Percentiles rank a stretch among this genome's conserved stretches.
Conservation (phyloP, 306 rosid genomes). For the Quercus cerris region DNA sequence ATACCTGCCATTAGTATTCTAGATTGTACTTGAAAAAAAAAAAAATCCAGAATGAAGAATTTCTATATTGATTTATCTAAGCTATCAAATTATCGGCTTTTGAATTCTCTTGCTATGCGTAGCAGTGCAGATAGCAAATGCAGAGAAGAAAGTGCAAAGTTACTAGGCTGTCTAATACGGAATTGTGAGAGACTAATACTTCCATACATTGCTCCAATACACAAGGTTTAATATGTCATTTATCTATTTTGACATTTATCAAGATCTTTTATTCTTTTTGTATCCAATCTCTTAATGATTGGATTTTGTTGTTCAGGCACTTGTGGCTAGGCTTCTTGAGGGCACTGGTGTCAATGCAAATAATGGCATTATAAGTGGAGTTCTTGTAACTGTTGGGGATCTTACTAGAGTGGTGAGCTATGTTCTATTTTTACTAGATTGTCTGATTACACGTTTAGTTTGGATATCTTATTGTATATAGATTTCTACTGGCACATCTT, state of each 20-base stretch:
- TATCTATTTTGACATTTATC: slow-evolving; percentile 9
- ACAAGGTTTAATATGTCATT: slow-evolving; percentile 58
- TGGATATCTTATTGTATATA: background rate
- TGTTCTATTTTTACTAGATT: slow-evolving; percentile 22
- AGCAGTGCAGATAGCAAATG: slow-evolving; percentile 99
- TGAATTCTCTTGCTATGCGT: slow-evolving; percentile 40
- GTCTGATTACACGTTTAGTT: background rate
- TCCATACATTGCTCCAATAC: slow-evolving; percentile 95
- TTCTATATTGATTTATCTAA: background rate
- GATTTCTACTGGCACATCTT: background rate
- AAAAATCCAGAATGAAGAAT: background rate
- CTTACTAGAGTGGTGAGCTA: slow-evolving; percentile 97
- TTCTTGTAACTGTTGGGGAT: slow-evolving; percentile 97
- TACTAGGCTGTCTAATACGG: slow-evolving; percentile 92
- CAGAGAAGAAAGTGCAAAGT: slow-evolving; percentile 98
- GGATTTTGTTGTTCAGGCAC: slow-evolving; percentile 61
- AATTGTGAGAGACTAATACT: slow-evolving; percentile 90
- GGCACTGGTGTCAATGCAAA: slow-evolving; percentile 58
- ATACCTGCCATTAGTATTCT: background rate
- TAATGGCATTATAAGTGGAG: slow-evolving; percentile 91
- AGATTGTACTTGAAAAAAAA: background rate
- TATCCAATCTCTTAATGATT: slow-evolving; percentile 21
- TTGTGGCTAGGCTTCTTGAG: slow-evolving; percentile 80
- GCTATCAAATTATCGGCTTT: slow-evolving; percentile 14
- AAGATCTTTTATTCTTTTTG: slow-evolving; percentile 2